Evolutionary conservation across 2,329 filamentous ascomycete genomes (phyloP).

Genomic region (Colletotrichum sp.): DNA sequence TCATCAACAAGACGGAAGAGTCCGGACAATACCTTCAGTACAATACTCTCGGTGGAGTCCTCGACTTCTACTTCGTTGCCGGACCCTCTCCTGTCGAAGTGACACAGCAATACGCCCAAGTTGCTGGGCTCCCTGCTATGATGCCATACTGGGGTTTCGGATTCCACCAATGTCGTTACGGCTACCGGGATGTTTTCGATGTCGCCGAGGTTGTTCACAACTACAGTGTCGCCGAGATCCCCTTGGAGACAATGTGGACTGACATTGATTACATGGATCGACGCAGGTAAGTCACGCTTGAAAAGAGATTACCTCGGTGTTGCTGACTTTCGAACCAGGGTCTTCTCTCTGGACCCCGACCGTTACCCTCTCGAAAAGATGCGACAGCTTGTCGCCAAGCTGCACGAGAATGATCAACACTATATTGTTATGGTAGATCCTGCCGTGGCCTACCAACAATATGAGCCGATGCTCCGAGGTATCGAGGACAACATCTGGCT

Average conservation of each 20-base stretch:
- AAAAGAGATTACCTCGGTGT: not conserved
- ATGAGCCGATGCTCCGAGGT: constrained; percentile 45
- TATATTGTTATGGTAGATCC: constrained; percentile 84
- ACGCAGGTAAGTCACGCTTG: not conserved
- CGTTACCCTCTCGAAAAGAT: constrained; percentile 67
- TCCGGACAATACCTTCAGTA: constrained; percentile 77
- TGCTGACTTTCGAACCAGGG: constrained; percentile 27
- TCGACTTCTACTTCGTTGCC: constrained; percentile 74
- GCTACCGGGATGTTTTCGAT: constrained; percentile 67
- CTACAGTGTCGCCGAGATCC: constrained; percentile 69
- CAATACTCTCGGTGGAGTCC: constrained; percentile 76
- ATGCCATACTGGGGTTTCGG: constrained; percentile 70
- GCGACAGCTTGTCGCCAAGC: constrained; percentile 68
- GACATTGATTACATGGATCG: constrained; percentile 44
- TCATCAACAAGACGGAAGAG: constrained; percentile 66
- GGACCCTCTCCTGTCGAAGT: constrained; percentile 65
- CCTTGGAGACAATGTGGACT: constrained; percentile 74
- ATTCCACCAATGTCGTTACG: constrained; percentile 67
- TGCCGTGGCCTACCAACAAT: constrained; percentile 58
- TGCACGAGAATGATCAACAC: constrained; percentile 71
- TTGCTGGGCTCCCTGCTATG: constrained; percentile 64
- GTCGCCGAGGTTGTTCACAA: constrained; percentile 73
- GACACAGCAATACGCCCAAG: constrained; percentile 61
- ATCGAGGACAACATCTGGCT: constrained; percentile 52
- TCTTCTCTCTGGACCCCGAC: constrained; percentile 70